phyloP scores from a whole-genome alignment of 2,329 filamentous ascomycete genomes.

The Talaromyces funiculosus region DNA sequence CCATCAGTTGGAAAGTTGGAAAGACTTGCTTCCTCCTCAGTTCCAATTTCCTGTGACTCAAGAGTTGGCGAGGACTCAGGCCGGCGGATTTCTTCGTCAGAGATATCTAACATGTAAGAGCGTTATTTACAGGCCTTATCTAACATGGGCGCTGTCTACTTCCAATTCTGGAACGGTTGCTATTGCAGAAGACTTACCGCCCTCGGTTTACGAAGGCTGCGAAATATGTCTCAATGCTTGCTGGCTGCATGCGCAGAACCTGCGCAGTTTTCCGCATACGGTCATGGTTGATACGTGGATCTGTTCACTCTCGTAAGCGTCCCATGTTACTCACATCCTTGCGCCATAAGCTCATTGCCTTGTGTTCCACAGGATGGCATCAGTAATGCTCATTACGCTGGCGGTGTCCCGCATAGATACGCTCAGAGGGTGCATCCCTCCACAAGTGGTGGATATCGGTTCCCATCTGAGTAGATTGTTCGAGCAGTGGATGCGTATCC shows the following conservation, averaged over 20 bases:
- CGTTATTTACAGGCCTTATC: conserved; percentile 50
- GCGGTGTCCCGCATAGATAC: background rate
- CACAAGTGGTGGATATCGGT: conserved; percentile 37
- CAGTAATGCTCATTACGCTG: background rate
- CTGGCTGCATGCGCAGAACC: conserved; percentile 45
- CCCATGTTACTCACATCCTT: conserved; percentile 14
- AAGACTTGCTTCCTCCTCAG: conserved; percentile 25
- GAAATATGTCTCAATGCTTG: conserved; percentile 46
- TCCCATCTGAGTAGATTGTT: conserved; percentile 40
- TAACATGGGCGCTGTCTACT: conserved; percentile 46
- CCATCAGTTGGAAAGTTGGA: conserved; percentile 32
- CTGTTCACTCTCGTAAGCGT: conserved; percentile 48
- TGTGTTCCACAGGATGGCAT: background rate
- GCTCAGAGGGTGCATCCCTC: conserved; percentile 35
- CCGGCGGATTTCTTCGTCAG: conserved; percentile 47
- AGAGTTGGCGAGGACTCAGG: conserved; percentile 31
- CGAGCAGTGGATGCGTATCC: conserved; percentile 39
- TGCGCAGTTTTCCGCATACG: conserved; percentile 47
- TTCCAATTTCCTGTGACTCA: conserved; percentile 32
- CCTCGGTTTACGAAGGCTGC: conserved; percentile 39
- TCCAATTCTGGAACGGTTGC: background rate
- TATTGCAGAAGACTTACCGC: conserved; percentile 23
- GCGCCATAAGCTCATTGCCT: background rate
- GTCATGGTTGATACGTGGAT: conserved; percentile 53
- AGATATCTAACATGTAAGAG: conserved; percentile 49